Evolutionary conservation across 139 green algal genomes (phyloP).

Genomic region (Coelastrella sp.): DNA sequence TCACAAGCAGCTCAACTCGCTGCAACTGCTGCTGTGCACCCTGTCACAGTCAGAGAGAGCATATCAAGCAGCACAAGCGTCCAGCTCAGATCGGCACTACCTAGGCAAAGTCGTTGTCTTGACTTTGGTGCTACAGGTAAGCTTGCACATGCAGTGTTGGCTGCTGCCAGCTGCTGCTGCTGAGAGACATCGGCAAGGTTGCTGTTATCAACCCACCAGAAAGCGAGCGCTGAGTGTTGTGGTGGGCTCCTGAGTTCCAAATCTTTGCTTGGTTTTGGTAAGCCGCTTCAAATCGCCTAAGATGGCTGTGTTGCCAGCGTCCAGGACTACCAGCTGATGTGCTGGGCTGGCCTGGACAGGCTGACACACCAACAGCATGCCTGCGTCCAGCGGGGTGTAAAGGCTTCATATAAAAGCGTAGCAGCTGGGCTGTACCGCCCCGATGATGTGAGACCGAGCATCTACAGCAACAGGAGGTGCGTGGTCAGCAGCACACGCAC

Average conservation of each 20-base stretch:
- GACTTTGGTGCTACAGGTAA: too few species aligned
- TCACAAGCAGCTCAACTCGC: constrained; percentile 46
- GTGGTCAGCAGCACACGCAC: too few species aligned
- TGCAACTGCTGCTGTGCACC: constrained; percentile 35
- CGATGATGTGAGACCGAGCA: too few species aligned
- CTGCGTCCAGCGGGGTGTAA: background rate
- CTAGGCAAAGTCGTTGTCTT: background rate
- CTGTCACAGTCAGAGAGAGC: background rate
- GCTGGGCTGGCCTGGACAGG: constrained; percentile 12
- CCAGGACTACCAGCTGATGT: constrained; percentile 25
- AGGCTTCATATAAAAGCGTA: too few species aligned
- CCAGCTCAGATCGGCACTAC: background rate
- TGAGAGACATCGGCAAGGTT: background rate
- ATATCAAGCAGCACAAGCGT: constrained; percentile 21
- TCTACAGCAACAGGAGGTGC: too few species aligned
- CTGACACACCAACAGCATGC: constrained; percentile 24
- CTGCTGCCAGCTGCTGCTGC: background rate
- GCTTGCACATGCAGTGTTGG: background rate
- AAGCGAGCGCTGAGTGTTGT: constrained; percentile 5
- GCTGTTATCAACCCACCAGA: background rate
- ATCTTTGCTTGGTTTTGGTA: background rate
- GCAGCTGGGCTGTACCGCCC: too few species aligned
- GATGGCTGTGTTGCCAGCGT: constrained; percentile 25
- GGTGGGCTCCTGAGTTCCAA: constrained; percentile 1
- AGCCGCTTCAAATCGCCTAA: background rate